Conservation (phyloP, 805 yeast genomes). For the Yamadazyma laniorum region DNA sequence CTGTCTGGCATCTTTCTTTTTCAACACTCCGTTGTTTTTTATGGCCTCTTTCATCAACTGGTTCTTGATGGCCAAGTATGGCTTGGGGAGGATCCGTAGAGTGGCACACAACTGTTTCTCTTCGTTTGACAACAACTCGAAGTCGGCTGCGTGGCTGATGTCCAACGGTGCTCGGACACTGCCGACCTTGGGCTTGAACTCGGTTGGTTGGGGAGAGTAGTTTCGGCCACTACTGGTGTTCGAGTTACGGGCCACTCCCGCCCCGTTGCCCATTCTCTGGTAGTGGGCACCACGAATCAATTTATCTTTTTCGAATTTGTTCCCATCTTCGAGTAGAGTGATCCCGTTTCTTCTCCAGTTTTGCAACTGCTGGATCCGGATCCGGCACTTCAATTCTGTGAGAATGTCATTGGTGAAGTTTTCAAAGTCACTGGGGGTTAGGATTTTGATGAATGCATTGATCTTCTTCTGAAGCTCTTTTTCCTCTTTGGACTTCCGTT, state of each 20-base stretch:
- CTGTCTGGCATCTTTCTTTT: slow-evolving; percentile 83
- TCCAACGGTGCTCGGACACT: slow-evolving; percentile 56
- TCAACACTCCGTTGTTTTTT: slow-evolving; percentile 78
- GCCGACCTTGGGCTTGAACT: slow-evolving; percentile 42
- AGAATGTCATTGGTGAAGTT: slow-evolving; percentile 70
- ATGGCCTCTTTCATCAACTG: slow-evolving; percentile 83
- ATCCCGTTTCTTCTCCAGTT: slow-evolving; percentile 92
- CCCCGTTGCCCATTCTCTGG: slow-evolving; percentile 51
- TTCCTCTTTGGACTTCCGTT: slow-evolving; percentile 84
- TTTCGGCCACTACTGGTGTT: slow-evolving; percentile 13
- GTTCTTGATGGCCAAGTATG: slow-evolving; percentile 90
- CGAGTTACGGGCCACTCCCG: slow-evolving; percentile 18
- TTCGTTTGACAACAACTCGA: slow-evolving; percentile 76
- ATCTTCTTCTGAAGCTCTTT: slow-evolving; percentile 73
- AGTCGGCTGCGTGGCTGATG: slow-evolving; percentile 77
- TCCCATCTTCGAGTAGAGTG: slow-evolving; percentile 77
- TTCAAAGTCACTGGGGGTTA: slow-evolving; percentile 80
- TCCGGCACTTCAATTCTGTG: slow-evolving; percentile 74
- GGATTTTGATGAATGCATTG: slow-evolving; percentile 76
- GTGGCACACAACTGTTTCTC: slow-evolving; percentile 85
- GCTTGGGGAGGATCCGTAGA: slow-evolving; percentile 84
- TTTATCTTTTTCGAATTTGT: slow-evolving; percentile 86
- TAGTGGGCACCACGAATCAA: slow-evolving; percentile 60
- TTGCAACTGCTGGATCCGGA: slow-evolving; percentile 84
- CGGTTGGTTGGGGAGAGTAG: slow-evolving; percentile 36